A percentile compares a stretch with the other conserved stretches of the same genome.
Evolutionary conservation across 2,329 filamentous ascomycete species (phyloP).

Genomic region (Apiospora hydei): DNA sequence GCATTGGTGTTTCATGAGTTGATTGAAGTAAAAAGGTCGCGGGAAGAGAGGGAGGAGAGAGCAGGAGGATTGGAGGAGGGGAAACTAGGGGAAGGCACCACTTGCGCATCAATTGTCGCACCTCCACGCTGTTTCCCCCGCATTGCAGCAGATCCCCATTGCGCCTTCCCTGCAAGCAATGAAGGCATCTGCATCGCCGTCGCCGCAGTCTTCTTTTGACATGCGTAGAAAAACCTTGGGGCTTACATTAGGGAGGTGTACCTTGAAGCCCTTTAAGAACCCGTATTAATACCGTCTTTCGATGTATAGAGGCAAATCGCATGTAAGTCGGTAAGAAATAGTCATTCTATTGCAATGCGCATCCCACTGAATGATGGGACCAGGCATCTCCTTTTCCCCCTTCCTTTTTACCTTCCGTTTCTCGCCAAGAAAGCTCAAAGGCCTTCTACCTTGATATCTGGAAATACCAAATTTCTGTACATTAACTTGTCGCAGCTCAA

Average conservation of each 20-base stretch:
- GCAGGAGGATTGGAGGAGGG: conserved; percentile 4
- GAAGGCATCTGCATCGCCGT: conserved; percentile 5
- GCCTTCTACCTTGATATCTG: too few relatives aligned
- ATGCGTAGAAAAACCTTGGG: neutral
- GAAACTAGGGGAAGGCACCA: neutral
- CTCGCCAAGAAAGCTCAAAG: too few relatives aligned
- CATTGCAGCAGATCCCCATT: neutral
- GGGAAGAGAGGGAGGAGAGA: neutral
- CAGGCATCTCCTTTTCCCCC: too few relatives aligned
- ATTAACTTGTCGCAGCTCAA: neutral
- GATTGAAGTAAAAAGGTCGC: conserved; percentile 4
- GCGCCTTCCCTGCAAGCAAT: neutral
- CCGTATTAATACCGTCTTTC: too few relatives aligned
- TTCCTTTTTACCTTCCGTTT: neutral
- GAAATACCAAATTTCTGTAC: too few relatives aligned
- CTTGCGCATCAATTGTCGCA: neutral
- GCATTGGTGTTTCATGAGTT: conserved; percentile 13
- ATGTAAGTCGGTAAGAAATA: too few relatives aligned
- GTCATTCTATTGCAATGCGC: too few relatives aligned
- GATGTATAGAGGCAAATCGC: too few relatives aligned
- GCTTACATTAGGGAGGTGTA: neutral
- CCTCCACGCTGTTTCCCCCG: conserved; percentile 3
- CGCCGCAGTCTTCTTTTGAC: neutral
- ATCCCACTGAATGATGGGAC: too few relatives aligned
- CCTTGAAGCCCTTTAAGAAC: too few relatives aligned